Evolutionary conservation across 2,329 filamentous ascomycete species (phyloP), one percentile per base, ranked within the genome.

Genomic region (Grosmannia serpens): DNA sequence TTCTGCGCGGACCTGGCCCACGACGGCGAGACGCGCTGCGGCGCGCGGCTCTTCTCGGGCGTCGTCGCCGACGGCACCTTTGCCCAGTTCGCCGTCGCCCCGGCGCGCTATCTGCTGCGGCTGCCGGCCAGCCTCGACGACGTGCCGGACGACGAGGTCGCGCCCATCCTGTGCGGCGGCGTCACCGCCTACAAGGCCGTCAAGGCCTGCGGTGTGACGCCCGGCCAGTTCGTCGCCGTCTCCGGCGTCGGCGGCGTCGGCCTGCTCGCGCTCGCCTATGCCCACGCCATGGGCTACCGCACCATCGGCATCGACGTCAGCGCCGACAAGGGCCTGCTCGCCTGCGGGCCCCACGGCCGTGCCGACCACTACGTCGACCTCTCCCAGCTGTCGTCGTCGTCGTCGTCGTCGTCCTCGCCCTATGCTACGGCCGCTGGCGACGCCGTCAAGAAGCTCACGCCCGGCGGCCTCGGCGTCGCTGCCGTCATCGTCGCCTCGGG

Each of bases 121-220:
- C 61, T 73, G 20, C 69, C 71, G 15, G 60, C 61, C 0, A 58
- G 65, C 0, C 63, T 71, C 1, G 67, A 69, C 2, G 64, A 59
- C 17, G 52, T 71, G 6, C 58, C 65, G 0, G 73, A 75, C 51
- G 71, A 74, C 53, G 52, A 66, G 5, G 64, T 75, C 0, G 74
- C 72, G 2, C 74, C 74, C 0, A 68, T 75, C 8, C 60, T 76
- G 35, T 77, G 74, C 57, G 73, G 69, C 0, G 74, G 74, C 0
- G 72, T 75, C 0, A 76, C 74, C 1, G 74, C 73, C 0, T 76
- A 75, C 60, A 73, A 72, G 62, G 73, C 71, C 0, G 55, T 75
- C 53, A 74, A 74, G 62, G 60, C 60, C 1, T 69, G 67, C 35
- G 63, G 58, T 4, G 60, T 67, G 5, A 63, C 59, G 0, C 69